Percentiles rank a stretch among this genome's conserved stretches.
Evolutionary conservation across 1,139 yeast genomes (phyloP).

Genomic region (Keqinozyma sinolaborantium): DNA sequence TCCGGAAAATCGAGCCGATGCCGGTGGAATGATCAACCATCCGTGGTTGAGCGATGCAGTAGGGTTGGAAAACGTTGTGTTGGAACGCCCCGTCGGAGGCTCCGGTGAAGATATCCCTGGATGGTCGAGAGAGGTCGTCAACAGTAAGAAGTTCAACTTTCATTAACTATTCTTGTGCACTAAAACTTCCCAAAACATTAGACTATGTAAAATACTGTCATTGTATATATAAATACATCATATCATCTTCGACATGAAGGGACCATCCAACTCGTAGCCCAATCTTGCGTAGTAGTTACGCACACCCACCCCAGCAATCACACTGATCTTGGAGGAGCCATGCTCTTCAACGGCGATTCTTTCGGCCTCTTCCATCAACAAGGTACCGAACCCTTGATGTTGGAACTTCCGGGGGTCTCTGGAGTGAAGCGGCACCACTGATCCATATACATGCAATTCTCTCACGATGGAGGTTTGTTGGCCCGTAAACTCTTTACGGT

Average conservation of each 20-base stretch:
- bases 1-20: conserved; percentile 73
- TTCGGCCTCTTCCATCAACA: conserved; percentile 97
- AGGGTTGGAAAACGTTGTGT: conserved; percentile 53
- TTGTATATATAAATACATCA: background rate
- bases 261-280: conserved; percentile 93
- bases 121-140: conserved; percentile 48
- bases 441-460: conserved; percentile 95
- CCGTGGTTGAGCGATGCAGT: conserved; percentile 70
- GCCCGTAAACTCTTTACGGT: conserved; percentile 77
- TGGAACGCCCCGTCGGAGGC: conserved; percentile 59
- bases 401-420: conserved; percentile 97
- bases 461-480: conserved; percentile 93
- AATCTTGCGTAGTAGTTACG: conserved; percentile 90
- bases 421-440: conserved; percentile 96
- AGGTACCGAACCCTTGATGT: conserved; percentile 98
- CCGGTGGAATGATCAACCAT: conserved; percentile 77
- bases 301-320: conserved; percentile 96
- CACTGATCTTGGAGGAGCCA: conserved; percentile 86
- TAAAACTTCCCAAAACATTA: no score
- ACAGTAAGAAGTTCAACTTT: background rate
- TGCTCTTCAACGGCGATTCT: conserved; percentile 94
- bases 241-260: conserved; percentile 77
- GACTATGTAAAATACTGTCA: no score
- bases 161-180: background rate
- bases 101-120: conserved; percentile 75